Evolutionary conservation across 2,329 filamentous ascomycete genomes (phyloP), one percentile per base, ranked within the genome.

Genomic region (Aspergillus flavus): DNA sequence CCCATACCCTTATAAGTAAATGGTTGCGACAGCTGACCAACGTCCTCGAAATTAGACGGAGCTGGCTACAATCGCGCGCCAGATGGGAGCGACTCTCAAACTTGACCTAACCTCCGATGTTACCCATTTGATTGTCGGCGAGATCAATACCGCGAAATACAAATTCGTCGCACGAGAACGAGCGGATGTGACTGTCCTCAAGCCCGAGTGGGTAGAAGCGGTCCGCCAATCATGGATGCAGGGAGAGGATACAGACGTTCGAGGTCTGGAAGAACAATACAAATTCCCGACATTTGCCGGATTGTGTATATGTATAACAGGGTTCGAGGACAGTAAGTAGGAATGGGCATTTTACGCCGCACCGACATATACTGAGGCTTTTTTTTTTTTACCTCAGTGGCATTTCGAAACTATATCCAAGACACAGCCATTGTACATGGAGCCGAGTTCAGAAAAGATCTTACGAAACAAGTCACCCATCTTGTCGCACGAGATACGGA

Each of bases 61-160:
- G 60, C 69, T 82, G 58, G 76, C 77, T 30, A 71, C 76, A 50
- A 72, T 79, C 61, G 91, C 91, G 21, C 79, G 83, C 66, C 88
- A 97, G 74, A 93, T 99, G 83, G 95, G 95, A 68, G 95, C 94
- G 57, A 79, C 86, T 64, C 91, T 96, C 83, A 93, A 91, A 72
- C 91, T 93, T 77, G 94, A 99, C 77, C 87, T 99, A 52, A 98
- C 94, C n/a, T 92, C 91, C 61, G 93, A 97, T 76, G 93, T 96
- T 55, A 98, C 95, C 6, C 95, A 99, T 81, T 88, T 99, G 54
- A 86, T 99, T 66, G 92, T 97, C 65, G 95, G 94, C 76, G 89
- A 91, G 72, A 91, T 93, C 72, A 87, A 94, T 75, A 98, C 94
- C 0, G 88, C 91, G 57, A 99, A 99, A 78, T 99, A 99, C 80